phyloP scores from a whole-genome alignment of 2,329 filamentous ascomycete genomes.

The Chrysosporium keratinophilum region DNA sequence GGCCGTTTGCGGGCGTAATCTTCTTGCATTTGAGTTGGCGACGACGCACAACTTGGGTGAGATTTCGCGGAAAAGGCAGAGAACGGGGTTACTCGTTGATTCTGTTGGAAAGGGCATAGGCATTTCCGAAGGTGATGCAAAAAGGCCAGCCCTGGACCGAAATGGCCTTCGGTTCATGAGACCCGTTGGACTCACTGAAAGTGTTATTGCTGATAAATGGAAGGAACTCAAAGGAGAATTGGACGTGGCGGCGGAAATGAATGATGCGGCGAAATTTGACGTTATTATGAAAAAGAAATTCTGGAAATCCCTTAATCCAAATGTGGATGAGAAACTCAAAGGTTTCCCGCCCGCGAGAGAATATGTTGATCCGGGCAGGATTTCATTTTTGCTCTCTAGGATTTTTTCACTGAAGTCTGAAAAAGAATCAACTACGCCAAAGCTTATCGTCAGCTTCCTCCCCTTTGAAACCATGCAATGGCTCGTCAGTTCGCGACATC shows the following conservation, averaged over 20 bases:
- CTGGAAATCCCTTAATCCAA: slow-evolving; percentile 20
- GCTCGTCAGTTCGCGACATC: slow-evolving; percentile 32
- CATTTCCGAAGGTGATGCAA: slow-evolving; percentile 24
- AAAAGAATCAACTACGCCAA: slow-evolving; percentile 20
- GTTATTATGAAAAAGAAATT: slow-evolving; percentile 21
- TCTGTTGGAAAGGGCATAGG: slow-evolving; percentile 35
- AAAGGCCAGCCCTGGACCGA: slow-evolving; percentile 22
- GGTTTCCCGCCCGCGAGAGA: slow-evolving; percentile 20
- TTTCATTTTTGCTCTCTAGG: slow-evolving; percentile 30
- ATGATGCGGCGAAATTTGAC: slow-evolving; percentile 28
- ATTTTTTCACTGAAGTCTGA: slow-evolving; percentile 27
- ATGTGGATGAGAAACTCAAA: slow-evolving; percentile 18
- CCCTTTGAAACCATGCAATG: slow-evolving; percentile 32
- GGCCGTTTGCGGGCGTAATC: slow-evolving; percentile 31
- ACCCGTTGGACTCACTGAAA: slow-evolving; percentile 25
- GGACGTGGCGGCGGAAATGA: slow-evolving; percentile 22
- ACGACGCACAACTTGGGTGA: slow-evolving; percentile 23
- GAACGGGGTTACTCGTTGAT: slow-evolving; percentile 34
- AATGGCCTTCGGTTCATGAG: slow-evolving; percentile 24
- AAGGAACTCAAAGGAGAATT: slow-evolving; percentile 25
- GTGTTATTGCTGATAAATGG: slow-evolving; percentile 29
- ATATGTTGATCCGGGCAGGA: slow-evolving; percentile 30
- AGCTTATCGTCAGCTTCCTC: slow-evolving; percentile 28
- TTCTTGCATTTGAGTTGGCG: slow-evolving; percentile 38
- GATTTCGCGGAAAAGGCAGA: slow-evolving; percentile 30